Percentiles rank a stretch among this genome's conserved stretches.
phyloP scores from a whole-genome alignment of 257 asterid genomes.

The Solanum pennellii region DNA sequence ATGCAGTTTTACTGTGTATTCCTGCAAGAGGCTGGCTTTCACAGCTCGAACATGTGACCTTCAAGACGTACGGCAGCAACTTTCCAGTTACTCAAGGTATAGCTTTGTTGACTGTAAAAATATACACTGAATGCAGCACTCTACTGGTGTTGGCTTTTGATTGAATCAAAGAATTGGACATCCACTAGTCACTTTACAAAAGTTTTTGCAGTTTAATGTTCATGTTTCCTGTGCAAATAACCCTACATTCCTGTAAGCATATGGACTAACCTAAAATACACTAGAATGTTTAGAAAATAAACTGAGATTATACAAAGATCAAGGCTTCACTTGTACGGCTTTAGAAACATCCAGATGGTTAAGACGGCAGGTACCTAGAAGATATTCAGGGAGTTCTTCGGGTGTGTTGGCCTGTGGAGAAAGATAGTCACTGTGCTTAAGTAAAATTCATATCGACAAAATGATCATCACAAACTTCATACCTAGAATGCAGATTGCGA shows the following conservation, averaged over 20 bases:
- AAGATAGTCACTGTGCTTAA: neutral
- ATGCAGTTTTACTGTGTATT: too few relatives aligned
- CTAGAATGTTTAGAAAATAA: neutral
- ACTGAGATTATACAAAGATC: neutral
- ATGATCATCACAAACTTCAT: neutral
- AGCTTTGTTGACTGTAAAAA: neutral
- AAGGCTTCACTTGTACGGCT: slow-evolving; percentile 31
- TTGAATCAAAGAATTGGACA: slow-evolving; percentile 13
- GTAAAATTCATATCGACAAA: neutral
- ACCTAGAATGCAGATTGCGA: neutral
- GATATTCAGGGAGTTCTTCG: slow-evolving; percentile 80
- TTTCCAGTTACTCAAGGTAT: neutral
- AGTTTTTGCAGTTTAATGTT: neutral
- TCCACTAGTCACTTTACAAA: neutral
- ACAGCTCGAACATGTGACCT: too few relatives aligned
- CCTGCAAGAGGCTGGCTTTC: too few relatives aligned
- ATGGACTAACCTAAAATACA: neutral
- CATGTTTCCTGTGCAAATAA: neutral
- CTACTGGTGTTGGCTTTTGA: neutral
- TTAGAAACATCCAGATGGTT: slow-evolving; percentile 69
- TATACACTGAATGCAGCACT: neutral
- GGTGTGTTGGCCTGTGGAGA: slow-evolving; percentile 55
- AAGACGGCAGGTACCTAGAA: slow-evolving; percentile 80
- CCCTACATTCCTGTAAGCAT: neutral
- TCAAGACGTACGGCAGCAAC: neutral